Evolutionary conservation across 2,329 filamentous ascomycete genomes (phyloP).

Genomic region (Paecilomyces sp.): DNA sequence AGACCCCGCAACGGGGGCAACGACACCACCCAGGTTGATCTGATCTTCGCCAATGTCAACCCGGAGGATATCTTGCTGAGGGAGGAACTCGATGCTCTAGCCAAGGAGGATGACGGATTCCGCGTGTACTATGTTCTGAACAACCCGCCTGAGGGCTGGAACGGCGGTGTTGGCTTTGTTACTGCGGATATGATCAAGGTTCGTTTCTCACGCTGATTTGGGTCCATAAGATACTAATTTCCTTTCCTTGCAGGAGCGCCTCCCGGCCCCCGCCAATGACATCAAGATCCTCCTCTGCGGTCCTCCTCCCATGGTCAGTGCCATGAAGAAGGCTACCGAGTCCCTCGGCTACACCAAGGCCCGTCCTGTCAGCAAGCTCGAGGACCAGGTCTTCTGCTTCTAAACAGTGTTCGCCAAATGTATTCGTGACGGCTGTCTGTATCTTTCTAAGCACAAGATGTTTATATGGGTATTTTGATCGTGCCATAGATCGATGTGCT

Average conservation of each 20-base stretch:
- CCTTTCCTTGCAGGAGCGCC: slow-evolving; percentile 30
- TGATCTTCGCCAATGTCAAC: slow-evolving; percentile 97
- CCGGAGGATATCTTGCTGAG: slow-evolving; percentile 85
- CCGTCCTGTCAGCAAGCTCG: slow-evolving; percentile 89
- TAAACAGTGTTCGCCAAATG: slow-evolving; percentile 35
- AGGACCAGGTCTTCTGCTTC: slow-evolving; percentile 97
- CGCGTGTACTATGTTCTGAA: slow-evolving; percentile 92
- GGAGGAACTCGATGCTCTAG: slow-evolving; percentile 80
- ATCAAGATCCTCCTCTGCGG: slow-evolving; percentile 94
- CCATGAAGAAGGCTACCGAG: slow-evolving; percentile 93
- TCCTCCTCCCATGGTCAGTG: slow-evolving; percentile 92
- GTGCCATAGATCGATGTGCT: neutral
- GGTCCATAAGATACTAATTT: slow-evolving; percentile 14
- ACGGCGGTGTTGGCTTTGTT: slow-evolving; percentile 87
- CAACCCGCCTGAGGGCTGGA: slow-evolving; percentile 88
- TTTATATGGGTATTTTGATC: neutral
- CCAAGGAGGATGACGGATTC: slow-evolving; percentile 70
- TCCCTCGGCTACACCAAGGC: slow-evolving; percentile 87
- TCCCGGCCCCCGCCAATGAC: slow-evolving; percentile 75
- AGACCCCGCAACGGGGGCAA: slow-evolving; percentile 57
- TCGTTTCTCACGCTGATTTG: slow-evolving; percentile 19
- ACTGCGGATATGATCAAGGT: slow-evolving; percentile 93
- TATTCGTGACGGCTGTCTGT: neutral
- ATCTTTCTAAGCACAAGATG: neutral
- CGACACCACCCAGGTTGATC: slow-evolving; percentile 81